These are phyloP conservation scores for Ogataea salicorniae DNA, from an alignment of 805 yeast genomes.

Conservation along the genomic window DNA sequence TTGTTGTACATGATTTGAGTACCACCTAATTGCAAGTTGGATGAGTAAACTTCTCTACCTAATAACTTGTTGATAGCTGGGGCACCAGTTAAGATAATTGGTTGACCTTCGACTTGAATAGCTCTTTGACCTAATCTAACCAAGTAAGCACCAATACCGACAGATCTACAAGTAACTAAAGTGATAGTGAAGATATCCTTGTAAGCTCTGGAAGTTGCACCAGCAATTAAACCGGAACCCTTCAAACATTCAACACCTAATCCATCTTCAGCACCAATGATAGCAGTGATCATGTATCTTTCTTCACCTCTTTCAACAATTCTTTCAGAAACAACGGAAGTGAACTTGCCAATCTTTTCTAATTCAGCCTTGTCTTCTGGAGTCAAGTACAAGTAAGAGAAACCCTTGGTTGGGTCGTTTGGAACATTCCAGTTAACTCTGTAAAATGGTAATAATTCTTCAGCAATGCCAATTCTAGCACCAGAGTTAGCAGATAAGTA, in stretches of 20 bases:
- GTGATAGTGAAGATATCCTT: constrained; percentile 96
- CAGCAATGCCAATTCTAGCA: constrained; percentile 98
- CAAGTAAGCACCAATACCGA: constrained; percentile 98
- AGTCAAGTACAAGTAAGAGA: constrained; percentile 79
- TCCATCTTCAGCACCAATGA: constrained; percentile 93
- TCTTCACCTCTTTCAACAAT: constrained; percentile 81
- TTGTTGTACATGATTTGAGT: constrained; percentile 97
- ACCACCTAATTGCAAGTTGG: constrained; percentile 97
- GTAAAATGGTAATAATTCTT: constrained; percentile 83
- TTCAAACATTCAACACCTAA: constrained; percentile 97
- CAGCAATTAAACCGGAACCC: constrained; percentile 98
- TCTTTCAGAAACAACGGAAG: constrained; percentile 68
- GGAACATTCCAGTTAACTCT: constrained; percentile 91
- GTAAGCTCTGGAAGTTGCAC: constrained; percentile 97
- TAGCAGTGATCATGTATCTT: constrained; percentile 73
- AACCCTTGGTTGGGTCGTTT: constrained; percentile 74
- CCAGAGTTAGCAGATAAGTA: constrained; percentile 98
- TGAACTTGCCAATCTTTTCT: constrained; percentile 53
- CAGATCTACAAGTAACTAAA: constrained; percentile 99
- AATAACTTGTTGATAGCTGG: constrained; percentile 95
- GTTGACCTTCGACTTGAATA: constrained; percentile 97
- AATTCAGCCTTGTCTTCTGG: constrained; percentile 56
- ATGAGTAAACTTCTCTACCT: constrained; percentile 95
- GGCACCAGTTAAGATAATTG: constrained; percentile 97
- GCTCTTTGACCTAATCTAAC: constrained; percentile 99